Percentiles rank a stretch among this genome's conserved stretches.
Conservation (phyloP, 2,329 filamentous ascomycete species). For the Cladosporium sp. region DNA sequence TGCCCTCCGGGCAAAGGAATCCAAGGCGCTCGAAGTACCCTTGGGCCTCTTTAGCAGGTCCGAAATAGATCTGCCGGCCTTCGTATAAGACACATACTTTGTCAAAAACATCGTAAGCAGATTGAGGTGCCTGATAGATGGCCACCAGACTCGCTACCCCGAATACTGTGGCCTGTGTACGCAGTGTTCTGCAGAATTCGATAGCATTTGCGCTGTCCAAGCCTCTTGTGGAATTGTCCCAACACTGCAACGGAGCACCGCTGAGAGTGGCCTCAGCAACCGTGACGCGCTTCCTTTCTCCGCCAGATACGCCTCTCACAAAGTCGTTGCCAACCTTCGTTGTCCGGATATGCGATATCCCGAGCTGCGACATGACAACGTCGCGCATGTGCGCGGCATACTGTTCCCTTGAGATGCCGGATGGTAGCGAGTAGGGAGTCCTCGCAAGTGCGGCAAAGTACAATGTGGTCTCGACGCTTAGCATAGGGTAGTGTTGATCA, state of each 20-base stretch:
- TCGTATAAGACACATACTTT: conserved; percentile 67
- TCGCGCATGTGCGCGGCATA: conserved; percentile 67
- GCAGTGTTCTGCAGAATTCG: conserved; percentile 71
- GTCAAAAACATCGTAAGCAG: conserved; percentile 69
- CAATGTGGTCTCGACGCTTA: conserved; percentile 76
- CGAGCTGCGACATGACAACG: conserved; percentile 74
- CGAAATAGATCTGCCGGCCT: conserved; percentile 72
- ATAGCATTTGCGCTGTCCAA: conserved; percentile 74
- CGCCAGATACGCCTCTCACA: conserved; percentile 71
- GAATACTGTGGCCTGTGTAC: conserved; percentile 66
- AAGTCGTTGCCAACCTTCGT: conserved; percentile 75
- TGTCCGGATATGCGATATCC: conserved; percentile 70
- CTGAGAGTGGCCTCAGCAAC: conserved; percentile 76
- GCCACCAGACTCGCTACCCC: conserved; percentile 66
- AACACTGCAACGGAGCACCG: conserved; percentile 59
- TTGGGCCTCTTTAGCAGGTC: conserved; percentile 62
- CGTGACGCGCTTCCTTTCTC: conserved; percentile 75
- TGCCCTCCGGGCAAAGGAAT: conserved; percentile 68
- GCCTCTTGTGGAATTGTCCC: conserved; percentile 77
- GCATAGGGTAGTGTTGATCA: conserved; percentile 75
- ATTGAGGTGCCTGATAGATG: conserved; percentile 71
- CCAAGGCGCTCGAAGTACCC: conserved; percentile 69
- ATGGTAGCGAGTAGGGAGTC: conserved; percentile 61
- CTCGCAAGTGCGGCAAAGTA: conserved; percentile 75
- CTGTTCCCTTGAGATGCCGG: conserved; percentile 54